Conservation (phyloP, 2,329 filamentous ascomycete species). For the Camptophora hylomeconis region DNA sequence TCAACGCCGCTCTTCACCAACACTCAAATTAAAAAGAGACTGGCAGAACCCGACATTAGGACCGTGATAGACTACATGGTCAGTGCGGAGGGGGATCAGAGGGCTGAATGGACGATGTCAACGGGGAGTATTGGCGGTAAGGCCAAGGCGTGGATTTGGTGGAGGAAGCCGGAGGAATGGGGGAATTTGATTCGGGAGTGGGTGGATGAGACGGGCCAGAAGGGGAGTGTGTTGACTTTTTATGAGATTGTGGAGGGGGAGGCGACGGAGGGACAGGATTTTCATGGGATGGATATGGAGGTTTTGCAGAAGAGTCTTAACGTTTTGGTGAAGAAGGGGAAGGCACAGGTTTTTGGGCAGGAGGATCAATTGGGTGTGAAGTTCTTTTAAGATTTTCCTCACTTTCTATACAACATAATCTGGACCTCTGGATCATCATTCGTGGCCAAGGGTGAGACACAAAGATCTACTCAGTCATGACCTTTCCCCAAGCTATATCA, state of each 20-base stretch:
- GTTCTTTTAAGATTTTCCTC: slow-evolving; percentile 59
- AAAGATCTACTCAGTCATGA: slow-evolving; percentile 2
- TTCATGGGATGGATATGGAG: slow-evolving; percentile 77
- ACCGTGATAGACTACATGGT: slow-evolving; percentile 45
- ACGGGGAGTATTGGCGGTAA: slow-evolving; percentile 18
- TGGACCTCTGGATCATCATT: background rate
- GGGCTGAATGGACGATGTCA: slow-evolving; percentile 44
- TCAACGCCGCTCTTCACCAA: slow-evolving; percentile 48
- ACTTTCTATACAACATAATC: slow-evolving; percentile 1
- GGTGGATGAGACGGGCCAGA: slow-evolving; percentile 80
- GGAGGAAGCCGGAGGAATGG: slow-evolving; percentile 85
- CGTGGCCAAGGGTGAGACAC: background rate
- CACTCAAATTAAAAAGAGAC: slow-evolving; percentile 26
- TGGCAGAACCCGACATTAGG: slow-evolving; percentile 40
- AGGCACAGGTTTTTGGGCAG: slow-evolving; percentile 82
- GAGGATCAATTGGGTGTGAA: slow-evolving; percentile 88
- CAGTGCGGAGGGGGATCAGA: slow-evolving; percentile 35
- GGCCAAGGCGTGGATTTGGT: slow-evolving; percentile 29
- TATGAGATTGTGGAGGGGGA: slow-evolving; percentile 91
- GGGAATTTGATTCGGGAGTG: slow-evolving; percentile 63
- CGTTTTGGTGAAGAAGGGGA: slow-evolving; percentile 76
- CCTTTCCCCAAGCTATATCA: slow-evolving; percentile 4
- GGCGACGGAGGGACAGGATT: slow-evolving; percentile 53
- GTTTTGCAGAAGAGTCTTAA: slow-evolving; percentile 66
- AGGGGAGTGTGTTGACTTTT: slow-evolving; percentile 75